Base-by-base conservation (phyloP, 495 filamentous ascomycete genomes). In the Amphirosellinia nigrospora region DNA sequence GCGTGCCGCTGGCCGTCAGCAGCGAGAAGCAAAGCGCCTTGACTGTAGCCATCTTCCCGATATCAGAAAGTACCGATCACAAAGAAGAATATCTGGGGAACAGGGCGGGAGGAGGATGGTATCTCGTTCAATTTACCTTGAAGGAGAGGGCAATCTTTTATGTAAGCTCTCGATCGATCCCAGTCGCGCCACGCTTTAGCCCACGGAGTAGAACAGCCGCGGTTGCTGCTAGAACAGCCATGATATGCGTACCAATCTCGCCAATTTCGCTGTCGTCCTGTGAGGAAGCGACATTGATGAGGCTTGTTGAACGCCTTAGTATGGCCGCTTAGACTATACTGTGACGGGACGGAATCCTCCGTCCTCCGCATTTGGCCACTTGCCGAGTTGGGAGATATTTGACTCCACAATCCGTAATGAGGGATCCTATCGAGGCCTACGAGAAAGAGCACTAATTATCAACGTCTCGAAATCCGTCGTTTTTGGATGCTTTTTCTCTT, bases 281-380 rank as follows among this genome's bases (percentile, higher is more conserved):
- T 36, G 62, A 52, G 62, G 11, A 13, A 50, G 63, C 19, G 64
- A 66, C 36, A 56, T 56, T 5, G 32, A 41, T 56, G 46, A 66
- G 45, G 38, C 39, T 67, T 19, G 30, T 16, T 58, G 32, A 11
- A 23, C 21, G 21, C 41, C 23, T 28, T 26, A 48, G 15, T 50
- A 15, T 19, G 8, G 36, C 23, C 43, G n/a, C 34, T 60, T 46
- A 15, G 48, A 64, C 43, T 48, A 13, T 68, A 56, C 26, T 32
- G 34, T 30, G 26, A 48, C 66, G 66, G 66, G 46, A 19, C 43
- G 19, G 21, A 52, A 32, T 53, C 6, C 21, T 69, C 66, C 66
- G 66, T n/a, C 19, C 5, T 39, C 66, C 38, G 23, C 15, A 61
- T 69, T 45, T 19, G 21, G 66, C 11, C 21, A 46, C 23, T 59